These are phyloP conservation scores for Flaveria bidentis DNA, from an alignment of 129 eudicot genomes.

Conservation along the genomic window DNA sequence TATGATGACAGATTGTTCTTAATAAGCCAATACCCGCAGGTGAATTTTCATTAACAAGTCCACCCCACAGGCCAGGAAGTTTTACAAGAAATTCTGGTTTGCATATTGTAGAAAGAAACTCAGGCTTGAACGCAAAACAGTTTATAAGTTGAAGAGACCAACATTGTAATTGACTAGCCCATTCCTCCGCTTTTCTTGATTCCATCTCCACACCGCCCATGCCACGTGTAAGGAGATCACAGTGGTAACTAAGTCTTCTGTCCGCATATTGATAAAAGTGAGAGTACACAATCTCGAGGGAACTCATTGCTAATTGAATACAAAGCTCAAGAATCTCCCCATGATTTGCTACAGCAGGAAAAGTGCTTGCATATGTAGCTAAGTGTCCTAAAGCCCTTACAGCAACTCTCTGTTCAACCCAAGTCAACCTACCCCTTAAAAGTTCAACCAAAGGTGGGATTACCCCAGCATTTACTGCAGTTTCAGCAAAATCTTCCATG, in stretches of 20 bases:
- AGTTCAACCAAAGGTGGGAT: constrained; percentile 93
- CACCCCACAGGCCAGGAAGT: constrained; percentile 99
- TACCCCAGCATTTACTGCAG: constrained; percentile 82
- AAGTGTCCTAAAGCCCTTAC: constrained; percentile 93
- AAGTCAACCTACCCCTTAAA: constrained; percentile 83
- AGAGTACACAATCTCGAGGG: constrained; percentile 89
- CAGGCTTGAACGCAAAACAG: constrained; percentile 92
- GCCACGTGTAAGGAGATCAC: constrained; percentile 95
- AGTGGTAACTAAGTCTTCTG: constrained; percentile 82
- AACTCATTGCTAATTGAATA: constrained; percentile 92
- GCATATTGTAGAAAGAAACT: constrained; percentile 82
- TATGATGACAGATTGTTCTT: constrained; percentile 91
- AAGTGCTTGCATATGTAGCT: constrained; percentile 88
- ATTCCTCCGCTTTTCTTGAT: constrained; percentile 96
- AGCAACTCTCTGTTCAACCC: constrained; percentile 98
- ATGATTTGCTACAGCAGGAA: constrained; percentile 76
- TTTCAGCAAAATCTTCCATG: constrained; percentile 92
- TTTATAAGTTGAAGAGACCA: constrained; percentile 98
- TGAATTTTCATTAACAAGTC: constrained; percentile 94
- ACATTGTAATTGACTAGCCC: constrained; percentile 98
- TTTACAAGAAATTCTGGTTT: constrained; percentile 76
- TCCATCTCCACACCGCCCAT: constrained; percentile 99
- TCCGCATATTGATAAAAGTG: constrained; percentile 86
- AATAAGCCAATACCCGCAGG: constrained; percentile 94
- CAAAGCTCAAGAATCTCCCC: constrained; percentile 92